Base-by-base conservation (phyloP, 2,329 filamentous ascomycete genomes). In the Epichloe aotearoae region DNA sequence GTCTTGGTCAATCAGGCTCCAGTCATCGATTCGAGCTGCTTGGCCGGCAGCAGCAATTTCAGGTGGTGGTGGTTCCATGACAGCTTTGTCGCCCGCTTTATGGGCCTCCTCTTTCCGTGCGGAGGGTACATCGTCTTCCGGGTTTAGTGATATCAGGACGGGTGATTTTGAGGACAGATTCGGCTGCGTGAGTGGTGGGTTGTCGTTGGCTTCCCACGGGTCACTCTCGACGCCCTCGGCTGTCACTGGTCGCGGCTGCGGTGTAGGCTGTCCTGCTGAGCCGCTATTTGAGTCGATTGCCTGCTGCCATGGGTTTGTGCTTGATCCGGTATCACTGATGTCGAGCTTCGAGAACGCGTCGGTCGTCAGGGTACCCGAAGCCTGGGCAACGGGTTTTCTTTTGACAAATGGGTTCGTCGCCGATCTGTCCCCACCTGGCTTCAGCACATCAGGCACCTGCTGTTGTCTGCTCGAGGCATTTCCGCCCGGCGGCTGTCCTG, bases 331-430 rank as follows among this genome's bases (percentile, higher is more conserved):
- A 10, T 76, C 73, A 47, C 65, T 63, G 5, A 76, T 56, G 41
- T 59, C 65, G 48, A 76, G 60, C 53, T 69, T 67, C 3, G 72
- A 65, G 26, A 77, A 61, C 11, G 66, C 65, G 1, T 64, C 62
- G 1, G 67, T 64, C 6, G 64, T 61, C 11, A 59, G 53, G 11
- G 58, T 55, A 4, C 26, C 44, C 51, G 55, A 36, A 51, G 50
- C 40, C 41, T 44, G 52, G 12, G 52, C 48, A 39, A 57, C 46
- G 8, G 55, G 55, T 55, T 75, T 75, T 51, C 74, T 72, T 53
- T 74, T 74, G 20, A 69, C 57, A 59, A 80, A 80, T 0, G 76
- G 76, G 49, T 80, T 80, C 19, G 75, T 77, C 51, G 74, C 69
- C 26, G 61, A 57, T 38, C 64, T 63, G 8, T 59, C 57, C 12